Conservation (phyloP, 2,329 filamentous ascomycete species). For the Trichoderma arundinaceum region DNA sequence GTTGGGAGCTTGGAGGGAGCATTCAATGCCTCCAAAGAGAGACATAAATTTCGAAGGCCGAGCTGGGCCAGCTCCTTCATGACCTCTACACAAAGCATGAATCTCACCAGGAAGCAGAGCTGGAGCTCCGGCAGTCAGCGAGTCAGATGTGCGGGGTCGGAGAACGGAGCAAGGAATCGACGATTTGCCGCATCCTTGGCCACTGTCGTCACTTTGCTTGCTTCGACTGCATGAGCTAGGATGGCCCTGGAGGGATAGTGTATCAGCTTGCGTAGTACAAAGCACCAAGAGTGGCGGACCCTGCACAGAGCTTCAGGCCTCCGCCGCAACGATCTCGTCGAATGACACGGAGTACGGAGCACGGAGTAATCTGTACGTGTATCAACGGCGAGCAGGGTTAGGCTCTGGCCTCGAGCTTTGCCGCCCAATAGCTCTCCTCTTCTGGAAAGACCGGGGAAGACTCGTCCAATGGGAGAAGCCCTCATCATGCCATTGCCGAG, state of each 20-base stretch:
- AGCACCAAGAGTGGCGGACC: neutral
- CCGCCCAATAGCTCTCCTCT: no score
- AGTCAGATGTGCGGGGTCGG: conserved; percentile 13
- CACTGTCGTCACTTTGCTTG: neutral
- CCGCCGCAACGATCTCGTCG: no score
- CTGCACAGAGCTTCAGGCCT: no score
- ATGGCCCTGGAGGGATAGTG: neutral
- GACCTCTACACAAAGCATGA: no score
- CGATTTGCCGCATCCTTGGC: conserved; percentile 5
- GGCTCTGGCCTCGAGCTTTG: no score
- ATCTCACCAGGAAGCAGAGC: neutral
- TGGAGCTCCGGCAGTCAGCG: conserved; percentile 2
- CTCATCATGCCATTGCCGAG: no score
- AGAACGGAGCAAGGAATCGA: conserved; percentile 1
- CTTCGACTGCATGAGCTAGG: conserved; percentile 6
- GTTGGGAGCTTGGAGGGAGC: neutral
- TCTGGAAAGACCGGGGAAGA: no score
- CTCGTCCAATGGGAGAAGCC: no score
- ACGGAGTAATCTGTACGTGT: no score
- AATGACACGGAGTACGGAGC: no score
- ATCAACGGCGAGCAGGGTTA: no score
- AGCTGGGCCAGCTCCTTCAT: neutral
- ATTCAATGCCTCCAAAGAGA: neutral
- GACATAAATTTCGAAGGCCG: neutral
- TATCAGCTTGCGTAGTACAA: neutral